Evolutionary conservation across 179 eudicot genomes (phyloP).

Genomic region (Vitellaria paradoxa): DNA sequence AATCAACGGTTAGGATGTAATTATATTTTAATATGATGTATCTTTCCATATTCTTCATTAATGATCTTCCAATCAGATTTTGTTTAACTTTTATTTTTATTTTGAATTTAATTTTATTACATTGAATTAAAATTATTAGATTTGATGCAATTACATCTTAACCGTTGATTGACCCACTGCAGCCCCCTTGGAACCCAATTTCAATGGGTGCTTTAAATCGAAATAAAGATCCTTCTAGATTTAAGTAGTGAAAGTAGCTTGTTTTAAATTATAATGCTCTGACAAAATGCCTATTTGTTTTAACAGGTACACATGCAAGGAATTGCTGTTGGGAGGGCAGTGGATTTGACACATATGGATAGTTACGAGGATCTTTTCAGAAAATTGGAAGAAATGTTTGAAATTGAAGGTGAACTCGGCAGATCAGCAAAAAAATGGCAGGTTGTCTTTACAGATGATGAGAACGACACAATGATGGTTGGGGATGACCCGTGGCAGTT

Average conservation of each 20-base stretch:
- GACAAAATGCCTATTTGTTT: not conserved
- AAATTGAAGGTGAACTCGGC: conserved; percentile 67
- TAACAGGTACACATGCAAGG: conserved; percentile 94
- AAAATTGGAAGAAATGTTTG: conserved; percentile 84
- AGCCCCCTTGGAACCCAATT: too few species aligned
- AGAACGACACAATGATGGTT: conserved; percentile 96
- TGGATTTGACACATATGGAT: conserved; percentile 64
- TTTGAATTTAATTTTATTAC: too few species aligned
- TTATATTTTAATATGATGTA: too few species aligned
- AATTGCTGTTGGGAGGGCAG: conserved; percentile 90
- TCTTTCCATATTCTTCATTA: too few species aligned
- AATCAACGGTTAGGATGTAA: too few species aligned
- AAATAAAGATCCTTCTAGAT: not conserved
- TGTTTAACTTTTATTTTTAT: too few species aligned
- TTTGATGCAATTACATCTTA: too few species aligned
- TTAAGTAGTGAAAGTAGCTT: not conserved
- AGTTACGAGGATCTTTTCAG: conserved; percentile 69
- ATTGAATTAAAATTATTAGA: too few species aligned
- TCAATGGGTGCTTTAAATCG: too few species aligned
- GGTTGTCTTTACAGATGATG: conserved; percentile 87
- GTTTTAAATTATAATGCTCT: not conserved
- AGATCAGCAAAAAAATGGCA: conserved; percentile 78
- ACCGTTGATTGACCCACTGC: too few species aligned
- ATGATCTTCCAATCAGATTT: too few species aligned
- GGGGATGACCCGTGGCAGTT: conserved; percentile 99